Percentiles rank a stretch among this genome's conserved stretches.
These are phyloP conservation scores for Aspergillus saccharolyticus DNA, from an alignment of 495 filamentous ascomycete genomes.

Conservation along the genomic window DNA sequence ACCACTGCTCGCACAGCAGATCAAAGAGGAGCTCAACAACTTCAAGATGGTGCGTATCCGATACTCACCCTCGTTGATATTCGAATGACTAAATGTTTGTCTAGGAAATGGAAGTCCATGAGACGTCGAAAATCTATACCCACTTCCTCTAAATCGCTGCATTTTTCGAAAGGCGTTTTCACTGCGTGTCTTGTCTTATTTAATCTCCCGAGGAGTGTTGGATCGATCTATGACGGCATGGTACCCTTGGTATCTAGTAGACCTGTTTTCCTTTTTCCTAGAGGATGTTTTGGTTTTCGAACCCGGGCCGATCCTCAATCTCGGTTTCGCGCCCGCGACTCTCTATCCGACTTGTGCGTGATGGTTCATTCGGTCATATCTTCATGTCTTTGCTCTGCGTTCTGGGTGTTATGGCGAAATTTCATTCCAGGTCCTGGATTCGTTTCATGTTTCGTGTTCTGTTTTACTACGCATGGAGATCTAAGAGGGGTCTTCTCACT, in stretches of 20 bases:
- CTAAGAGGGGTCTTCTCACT: conserved; percentile 12
- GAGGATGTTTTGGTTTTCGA: conserved; percentile 21
- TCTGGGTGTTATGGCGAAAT: conserved; percentile 20
- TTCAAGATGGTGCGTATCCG: conserved; percentile 90
- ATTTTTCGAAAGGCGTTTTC: conserved; percentile 27
- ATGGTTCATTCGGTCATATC: conserved; percentile 6
- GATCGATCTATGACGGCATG: conserved; percentile 24
- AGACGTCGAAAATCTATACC: conserved; percentile 96
- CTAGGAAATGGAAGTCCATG: conserved; percentile 99
- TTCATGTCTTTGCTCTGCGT: conserved; percentile 13
- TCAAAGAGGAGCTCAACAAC: conserved; percentile 98
- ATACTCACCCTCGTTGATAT: background rate
- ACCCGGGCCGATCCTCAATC: conserved; percentile 2
- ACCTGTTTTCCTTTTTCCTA: conserved; percentile 19
- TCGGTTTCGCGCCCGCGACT: conserved; percentile 5
- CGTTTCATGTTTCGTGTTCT: conserved; percentile 8
- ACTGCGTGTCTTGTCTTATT: conserved; percentile 16
- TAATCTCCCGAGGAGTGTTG: conserved; percentile 22
- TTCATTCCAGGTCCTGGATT: conserved; percentile 14
- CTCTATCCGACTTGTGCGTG: conserved; percentile 1
- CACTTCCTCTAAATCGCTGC: conserved; percentile 80
- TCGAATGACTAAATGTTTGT: conserved; percentile 28
- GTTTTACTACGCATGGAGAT: conserved; percentile 7
- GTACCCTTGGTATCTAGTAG: conserved; percentile 25
- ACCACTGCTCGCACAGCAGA: conserved; percentile 95